Percentiles rank a stretch among this genome's conserved stretches.
These are phyloP conservation scores for Phytophthora colocasiae DNA, from an alignment of 352 stramenopile species.

Conservation along the genomic window DNA sequence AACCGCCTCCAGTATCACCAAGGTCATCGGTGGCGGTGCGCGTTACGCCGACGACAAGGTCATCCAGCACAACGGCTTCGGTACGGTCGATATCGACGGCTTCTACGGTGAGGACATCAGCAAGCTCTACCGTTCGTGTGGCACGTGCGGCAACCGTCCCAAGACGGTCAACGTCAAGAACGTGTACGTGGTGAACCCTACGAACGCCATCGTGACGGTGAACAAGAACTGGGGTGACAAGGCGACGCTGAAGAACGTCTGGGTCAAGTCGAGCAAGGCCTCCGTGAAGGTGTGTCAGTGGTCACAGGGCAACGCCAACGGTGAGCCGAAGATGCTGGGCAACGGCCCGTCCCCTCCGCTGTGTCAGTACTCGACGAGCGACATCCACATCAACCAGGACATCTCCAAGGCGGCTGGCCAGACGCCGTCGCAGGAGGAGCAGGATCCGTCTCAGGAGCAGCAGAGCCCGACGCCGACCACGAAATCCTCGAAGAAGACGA, in stretches of 20 bases:
- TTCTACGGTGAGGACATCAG: slow-evolving; percentile 1
- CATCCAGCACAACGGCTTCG: slow-evolving; percentile 1
- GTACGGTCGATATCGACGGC: neutral
- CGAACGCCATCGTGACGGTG: neutral
- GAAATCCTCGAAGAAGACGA: neutral
- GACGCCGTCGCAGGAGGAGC: slow-evolving; percentile 3
- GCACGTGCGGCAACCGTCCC: neutral
- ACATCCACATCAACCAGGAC: slow-evolving; percentile 32
- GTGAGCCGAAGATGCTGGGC: neutral
- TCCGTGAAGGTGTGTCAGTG: slow-evolving; percentile 1
- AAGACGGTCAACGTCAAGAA: neutral
- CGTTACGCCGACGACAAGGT: neutral
- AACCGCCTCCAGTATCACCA: neutral
- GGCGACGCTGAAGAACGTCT: slow-evolving; percentile 2
- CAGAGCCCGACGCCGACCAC: slow-evolving; percentile 1
- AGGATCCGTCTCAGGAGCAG: neutral
- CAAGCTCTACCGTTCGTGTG: slow-evolving; percentile 1
- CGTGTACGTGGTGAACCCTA: neutral
- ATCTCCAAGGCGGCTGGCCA: slow-evolving; percentile 10
- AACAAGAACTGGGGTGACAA: slow-evolving; percentile 1
- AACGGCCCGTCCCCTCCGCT: neutral
- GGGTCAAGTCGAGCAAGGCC: slow-evolving; percentile 10
- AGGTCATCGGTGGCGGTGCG: neutral
- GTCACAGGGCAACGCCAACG: neutral
- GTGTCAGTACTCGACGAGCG: slow-evolving; percentile 29